Base-by-base conservation (phyloP, 2,329 filamentous ascomycete species). In the Aspergillus sergii region DNA sequence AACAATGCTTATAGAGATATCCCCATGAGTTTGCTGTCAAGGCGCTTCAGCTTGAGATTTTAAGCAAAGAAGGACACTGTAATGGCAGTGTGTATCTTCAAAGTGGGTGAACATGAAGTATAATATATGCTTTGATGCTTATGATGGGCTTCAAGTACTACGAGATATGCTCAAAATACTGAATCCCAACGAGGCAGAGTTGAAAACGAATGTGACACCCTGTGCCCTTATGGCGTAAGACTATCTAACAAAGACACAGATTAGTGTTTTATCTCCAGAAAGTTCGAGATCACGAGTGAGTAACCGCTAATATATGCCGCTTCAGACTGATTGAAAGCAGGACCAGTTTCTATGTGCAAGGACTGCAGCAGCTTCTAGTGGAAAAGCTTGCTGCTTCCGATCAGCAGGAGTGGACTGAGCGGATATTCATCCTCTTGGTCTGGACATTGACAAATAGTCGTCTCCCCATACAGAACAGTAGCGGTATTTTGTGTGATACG, bases 201-300 rank as follows among this genome's bases (percentile, higher is more conserved):
- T 95, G 69, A 88, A 86, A 64, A 81, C 82, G 82, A 84, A 68
- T 57, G 79, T 68, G 19, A 2, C 28, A 10, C 16, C 28, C 4
- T 19, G 28, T 36, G 8, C 32, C 39, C 39, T 55, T 32, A 14
- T 28, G 57, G 26, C 14, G 21, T 36, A 12, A 21, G 11, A 19
- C 1, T 26, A 48, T 30, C 59, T 61, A 57, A 56, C 19, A 43
- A 14, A 14, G 10, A 19, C n/a, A 36, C 34, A 80, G 78, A 41
- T 68, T 95, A 14, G 81, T 93, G 67, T 83, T 89, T 68, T 87
- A 92, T 67, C 84, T 93, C 54, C 85, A 89, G 60, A 88, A 86
- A 64, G 78, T 95, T 2, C 85, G 88, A 61, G 78, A 81, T 26
- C 86, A 82, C 69, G 85, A 79, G 65, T 84, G 83, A 11, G 64